These are phyloP conservation scores for Ophidiomyces ophidiicola DNA, from an alignment of 2,329 filamentous ascomycete genomes.

Conservation along the genomic window DNA sequence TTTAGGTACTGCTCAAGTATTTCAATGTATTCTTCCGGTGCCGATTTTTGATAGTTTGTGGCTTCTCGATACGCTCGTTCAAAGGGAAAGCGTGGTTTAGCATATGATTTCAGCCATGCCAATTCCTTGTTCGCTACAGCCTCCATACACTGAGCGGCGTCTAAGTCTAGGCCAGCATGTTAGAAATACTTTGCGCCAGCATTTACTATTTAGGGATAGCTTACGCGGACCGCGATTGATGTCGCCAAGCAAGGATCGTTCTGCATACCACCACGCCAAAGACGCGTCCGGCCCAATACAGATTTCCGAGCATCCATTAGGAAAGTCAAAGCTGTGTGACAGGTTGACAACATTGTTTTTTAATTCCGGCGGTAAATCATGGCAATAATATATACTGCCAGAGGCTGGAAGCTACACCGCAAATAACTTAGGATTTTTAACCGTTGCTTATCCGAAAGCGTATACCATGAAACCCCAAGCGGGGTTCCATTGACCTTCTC, in stretches of 20 bases:
- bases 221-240: conserved; percentile 16
- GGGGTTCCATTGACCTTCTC: conserved; percentile 20
- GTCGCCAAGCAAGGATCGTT: conserved; percentile 10
- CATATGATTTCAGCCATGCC: conserved; percentile 14
- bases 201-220: too few species aligned
- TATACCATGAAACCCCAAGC: conserved; percentile 17
- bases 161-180: too few species aligned
- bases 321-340: neutral
- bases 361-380: conserved; percentile 7
- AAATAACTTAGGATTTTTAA: conserved; percentile 18
- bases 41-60: conserved; percentile 12
- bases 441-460: conserved; percentile 18
- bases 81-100: conserved; percentile 16
- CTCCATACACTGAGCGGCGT: too few species aligned
- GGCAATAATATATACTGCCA: conserved; percentile 16
- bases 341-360: neutral
- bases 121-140: conserved; percentile 13
- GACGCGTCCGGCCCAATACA: conserved; percentile 16
- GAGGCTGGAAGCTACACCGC: conserved; percentile 15
- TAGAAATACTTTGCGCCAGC: too few species aligned
- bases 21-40: conserved; percentile 15
- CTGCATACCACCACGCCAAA: conserved; percentile 16
- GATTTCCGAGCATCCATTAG: neutral
- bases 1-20: conserved; percentile 15
- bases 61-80: conserved; percentile 17